Base-by-base conservation (phyloP, 2,329 filamentous ascomycete genomes). In the Colletotrichum cereale region DNA sequence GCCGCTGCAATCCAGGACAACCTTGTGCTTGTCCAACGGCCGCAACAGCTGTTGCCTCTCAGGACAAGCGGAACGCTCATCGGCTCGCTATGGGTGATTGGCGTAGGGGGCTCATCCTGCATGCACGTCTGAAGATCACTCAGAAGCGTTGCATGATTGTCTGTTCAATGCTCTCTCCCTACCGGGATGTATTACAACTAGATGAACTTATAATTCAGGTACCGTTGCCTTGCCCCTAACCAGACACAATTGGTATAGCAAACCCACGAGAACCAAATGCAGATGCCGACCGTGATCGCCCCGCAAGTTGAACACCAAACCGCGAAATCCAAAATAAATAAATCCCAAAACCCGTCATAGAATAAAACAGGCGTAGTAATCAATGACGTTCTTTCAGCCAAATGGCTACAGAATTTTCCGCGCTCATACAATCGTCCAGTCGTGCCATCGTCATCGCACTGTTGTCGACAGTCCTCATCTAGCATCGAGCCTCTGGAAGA, bases 401-500 rank as follows among this genome's bases (percentile, higher is more conserved):
- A 67, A 67, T 66, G 50, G 53, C 56, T 38, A 62, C 47, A 44
- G 65, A 48, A 47, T 62, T 70, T 67, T 58, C 67, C 64, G 60
- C 67, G 34, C 57, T 74, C 73, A 68, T 74, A 74, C 67, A 74
- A 70, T 73, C 72, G 70, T 73, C 64, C 73, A 64, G 61, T 74
- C 73, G 73, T 74, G 72, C 72, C 70, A 63, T 73, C 72, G 52
- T 73, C 66, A 73, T 72, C 66, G 57, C 66, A 70, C 61, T 72
- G 69, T 62, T 53, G 47, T 64, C 57, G 44, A 64, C 62, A 71
- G 50, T 66, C 67, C 67, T 73, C 71, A 52, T 73, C 58, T 65
- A 58, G 67, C 67, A 63, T 69, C 53, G 55, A 64, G 60, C 66
- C 65, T 42, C 47, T 38, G 57, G 42, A 53, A 55, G 44, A 69